A percentile compares a stretch with the other conserved stretches of the same genome.
phyloP scores from a whole-genome alignment of 2,329 filamentous ascomycete genomes.

The Fusarium irregulare region DNA sequence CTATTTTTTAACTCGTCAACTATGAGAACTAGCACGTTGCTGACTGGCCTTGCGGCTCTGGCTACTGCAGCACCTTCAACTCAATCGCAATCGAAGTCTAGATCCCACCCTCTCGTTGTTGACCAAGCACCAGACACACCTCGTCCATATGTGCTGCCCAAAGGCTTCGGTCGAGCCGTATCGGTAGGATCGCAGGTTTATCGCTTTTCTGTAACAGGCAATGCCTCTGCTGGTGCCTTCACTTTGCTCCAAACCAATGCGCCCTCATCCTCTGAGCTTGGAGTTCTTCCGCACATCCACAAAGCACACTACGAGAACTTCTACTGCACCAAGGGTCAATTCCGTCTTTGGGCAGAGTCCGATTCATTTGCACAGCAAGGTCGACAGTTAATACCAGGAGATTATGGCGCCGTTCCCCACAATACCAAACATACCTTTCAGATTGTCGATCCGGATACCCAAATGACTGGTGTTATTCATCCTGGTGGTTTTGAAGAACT shows the following conservation, averaged over 20 bases:
- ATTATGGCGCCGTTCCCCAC: not conserved
- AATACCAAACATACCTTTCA: constrained; percentile 2
- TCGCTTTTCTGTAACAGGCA: not conserved
- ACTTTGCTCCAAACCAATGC: constrained; percentile 4
- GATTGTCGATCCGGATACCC: not conserved
- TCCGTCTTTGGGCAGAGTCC: not conserved
- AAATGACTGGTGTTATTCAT: constrained; percentile 1
- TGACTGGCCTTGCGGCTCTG: not conserved
- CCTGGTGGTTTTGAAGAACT: constrained; percentile 2
- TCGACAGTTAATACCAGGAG: not conserved
- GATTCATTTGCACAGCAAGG: not conserved
- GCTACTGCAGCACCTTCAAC: not conserved
- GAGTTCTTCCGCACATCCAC: constrained; percentile 1
- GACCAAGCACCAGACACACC: not conserved
- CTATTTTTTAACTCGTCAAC: not conserved
- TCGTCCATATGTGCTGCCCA: not conserved
- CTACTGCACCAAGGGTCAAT: not conserved
- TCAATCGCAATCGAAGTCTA: not conserved
- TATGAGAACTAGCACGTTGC: not conserved
- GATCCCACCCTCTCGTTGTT: not conserved
- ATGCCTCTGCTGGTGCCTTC: not conserved
- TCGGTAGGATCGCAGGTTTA: not conserved
- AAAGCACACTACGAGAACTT: constrained; percentile 4
- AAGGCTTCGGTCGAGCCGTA: not conserved
- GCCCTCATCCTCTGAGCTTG: not conserved